Conservation (phyloP, 2,329 filamentous ascomycete species). For the Coleophoma crateriformis region DNA sequence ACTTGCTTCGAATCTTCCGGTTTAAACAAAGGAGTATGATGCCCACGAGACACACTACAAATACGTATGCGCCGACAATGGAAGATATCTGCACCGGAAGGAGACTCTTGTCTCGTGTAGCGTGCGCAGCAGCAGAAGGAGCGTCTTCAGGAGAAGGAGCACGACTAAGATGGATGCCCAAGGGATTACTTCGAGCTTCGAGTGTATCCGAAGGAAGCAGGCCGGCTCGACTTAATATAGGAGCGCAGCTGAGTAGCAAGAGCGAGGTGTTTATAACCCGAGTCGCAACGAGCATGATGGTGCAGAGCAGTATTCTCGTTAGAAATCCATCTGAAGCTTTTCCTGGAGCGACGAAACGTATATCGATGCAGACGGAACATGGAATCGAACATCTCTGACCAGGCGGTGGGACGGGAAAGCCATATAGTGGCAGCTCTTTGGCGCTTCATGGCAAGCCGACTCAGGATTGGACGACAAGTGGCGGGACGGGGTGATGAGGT, state of each 20-base stretch:
- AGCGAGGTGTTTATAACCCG: conserved; percentile 11
- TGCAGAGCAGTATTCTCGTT: conserved; percentile 1
- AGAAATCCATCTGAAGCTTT: conserved; percentile 12
- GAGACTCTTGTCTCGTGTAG: conserved; percentile 54
- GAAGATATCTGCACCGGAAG: conserved; percentile 79
- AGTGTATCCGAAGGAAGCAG: conserved; percentile 13
- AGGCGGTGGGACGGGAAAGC: conserved; percentile 13
- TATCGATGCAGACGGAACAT: conserved; percentile 20
- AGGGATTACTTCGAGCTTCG: conserved; percentile 6
- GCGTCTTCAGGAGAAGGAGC: conserved; percentile 51
- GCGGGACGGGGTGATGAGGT: not conserved
- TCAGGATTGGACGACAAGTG: not conserved
- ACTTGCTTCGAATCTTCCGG: conserved; percentile 40
- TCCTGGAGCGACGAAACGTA: conserved; percentile 20
- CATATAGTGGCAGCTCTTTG: conserved; percentile 14
- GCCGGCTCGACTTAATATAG: conserved; percentile 9
- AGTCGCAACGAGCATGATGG: conserved; percentile 9
- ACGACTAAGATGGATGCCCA: conserved; percentile 43
- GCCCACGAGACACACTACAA: conserved; percentile 70
- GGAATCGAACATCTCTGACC: conserved; percentile 10
- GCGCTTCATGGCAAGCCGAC: not conserved
- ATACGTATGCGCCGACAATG: conserved; percentile 77
- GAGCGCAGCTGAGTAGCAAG: conserved; percentile 4
- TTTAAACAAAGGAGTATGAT: conserved; percentile 57
- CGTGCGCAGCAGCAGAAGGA: conserved; percentile 48